Evolutionary conservation across 2,329 filamentous ascomycete genomes (phyloP).

Genomic region (Ceratocystis smalleyi): DNA sequence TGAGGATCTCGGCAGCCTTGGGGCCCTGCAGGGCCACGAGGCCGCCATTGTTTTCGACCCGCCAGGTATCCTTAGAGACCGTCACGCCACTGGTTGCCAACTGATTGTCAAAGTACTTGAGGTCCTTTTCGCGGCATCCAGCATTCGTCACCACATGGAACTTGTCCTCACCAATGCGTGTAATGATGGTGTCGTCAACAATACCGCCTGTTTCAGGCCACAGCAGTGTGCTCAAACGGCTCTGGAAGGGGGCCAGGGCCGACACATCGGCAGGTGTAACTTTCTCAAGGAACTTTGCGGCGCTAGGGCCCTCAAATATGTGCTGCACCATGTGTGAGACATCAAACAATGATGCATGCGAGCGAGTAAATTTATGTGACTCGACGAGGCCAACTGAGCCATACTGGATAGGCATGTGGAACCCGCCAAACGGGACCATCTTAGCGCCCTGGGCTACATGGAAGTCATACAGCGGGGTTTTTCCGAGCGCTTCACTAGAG

Average conservation of each 20-base stretch:
- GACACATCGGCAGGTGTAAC: constrained; percentile 65
- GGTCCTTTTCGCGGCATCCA: constrained; percentile 77
- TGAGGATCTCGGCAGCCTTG: constrained; percentile 52
- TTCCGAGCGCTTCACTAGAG: constrained; percentile 29
- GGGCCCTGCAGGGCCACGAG: constrained; percentile 86
- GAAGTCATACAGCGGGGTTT: constrained; percentile 64
- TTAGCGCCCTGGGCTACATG: constrained; percentile 68
- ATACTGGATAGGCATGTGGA: constrained; percentile 87
- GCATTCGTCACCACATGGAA: constrained; percentile 97
- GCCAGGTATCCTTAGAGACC: constrained; percentile 43
- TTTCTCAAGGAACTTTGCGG: constrained; percentile 63
- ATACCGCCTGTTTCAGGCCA: constrained; percentile 74
- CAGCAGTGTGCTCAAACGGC: constrained; percentile 71
- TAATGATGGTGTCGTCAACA: constrained; percentile 86
- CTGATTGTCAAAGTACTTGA: constrained; percentile 57
- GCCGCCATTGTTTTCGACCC: constrained; percentile 55
- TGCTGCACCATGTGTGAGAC: constrained; percentile 96
- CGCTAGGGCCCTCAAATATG: constrained; percentile 64
- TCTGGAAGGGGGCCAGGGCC: constrained; percentile 48
- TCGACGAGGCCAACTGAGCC: constrained; percentile 58
- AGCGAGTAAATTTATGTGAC: constrained; percentile 79
- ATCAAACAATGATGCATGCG: constrained; percentile 82
- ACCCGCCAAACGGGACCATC: constrained; percentile 94
- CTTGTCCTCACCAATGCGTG: constrained; percentile 52
- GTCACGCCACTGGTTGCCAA: constrained; percentile 45